Base-by-base conservation (phyloP, 352 stramenopile species). In the Phytophthora hybrid region DNA sequence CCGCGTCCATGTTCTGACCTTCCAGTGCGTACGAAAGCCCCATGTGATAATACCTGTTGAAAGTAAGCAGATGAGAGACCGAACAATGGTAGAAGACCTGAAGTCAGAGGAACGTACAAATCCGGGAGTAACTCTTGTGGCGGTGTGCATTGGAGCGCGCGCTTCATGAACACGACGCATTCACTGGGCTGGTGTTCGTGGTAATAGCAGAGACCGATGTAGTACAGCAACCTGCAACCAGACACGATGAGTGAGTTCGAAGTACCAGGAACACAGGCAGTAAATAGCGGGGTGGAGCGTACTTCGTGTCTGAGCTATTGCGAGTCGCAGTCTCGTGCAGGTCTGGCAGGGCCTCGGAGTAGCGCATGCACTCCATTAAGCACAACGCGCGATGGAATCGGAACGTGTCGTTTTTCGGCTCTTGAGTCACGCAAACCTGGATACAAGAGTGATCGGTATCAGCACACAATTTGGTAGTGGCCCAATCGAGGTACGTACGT, bases 1-100 rank as follows among this genome's bases (percentile, higher is more conserved):
- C 81, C n/a, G 88, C 88, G 11, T 77, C 56, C 51, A 92, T 92
- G 66, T 89, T 81, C 5, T 77, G 57, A 13, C 79, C 62, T 51
- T 86, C 62, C 11, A 84, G 77, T 2, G 88, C 88, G 19, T 82
- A 74, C 9, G 84, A 85, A 34, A 96, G 72, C 5, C 88, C 88
- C 46, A 93, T 82, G 58, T 81, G 81, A 71, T 95, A 96, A 63
- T 92, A 80, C n/a, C 85, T 95, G 55, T 29, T n/a, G 49, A 66
- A 31, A 49, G 18, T 49, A 53, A 69, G n/a, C n/a, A n/a, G 9
- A 31, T 31, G 47, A 29, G 9, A 54, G 16, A 4, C n/a, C 29
- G 9, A 54, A 29, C 7, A 29, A 54, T 26, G 47, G 19, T 29
- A 4, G 19, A 54, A 54, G 10, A 54, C 19, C 1, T 5, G 11